Base-by-base conservation (phyloP, 495 filamentous ascomycete genomes). In the Neurospora sp. region DNA sequence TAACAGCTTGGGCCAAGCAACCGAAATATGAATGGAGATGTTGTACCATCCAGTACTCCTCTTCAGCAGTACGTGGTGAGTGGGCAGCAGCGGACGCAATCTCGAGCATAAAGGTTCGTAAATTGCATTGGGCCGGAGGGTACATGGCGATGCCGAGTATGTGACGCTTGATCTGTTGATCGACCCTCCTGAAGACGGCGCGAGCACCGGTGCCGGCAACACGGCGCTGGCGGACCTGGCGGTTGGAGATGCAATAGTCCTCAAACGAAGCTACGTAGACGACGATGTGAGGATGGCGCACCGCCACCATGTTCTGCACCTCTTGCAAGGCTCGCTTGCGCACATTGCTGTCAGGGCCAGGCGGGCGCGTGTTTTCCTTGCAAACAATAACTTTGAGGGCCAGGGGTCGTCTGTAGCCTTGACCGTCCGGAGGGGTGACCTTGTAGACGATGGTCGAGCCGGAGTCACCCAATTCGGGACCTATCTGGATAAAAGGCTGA, bases 81-180 rank as follows among this genome's bases (percentile, higher is more conserved):
- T n/a, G 31, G 35, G 18, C 62, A 27, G 41, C 27, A 37, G 54
- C 44, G 12, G 70, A 66, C 18, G 39, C 73, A 40, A 77, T 69
- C 8, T 80, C 75, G 37, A 76, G 69, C 80, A 81, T 81, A 6
- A 81, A 76, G 3, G 69, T 73, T n/a, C 54, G 73, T 14, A 81
- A 75, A 59, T 81, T 81, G 73, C 76, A 79, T 23, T 73, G 70
- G 2, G 77, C 80, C 0, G 80, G 76, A 12, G 80, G 80, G 59
- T 81, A 81, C 80, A 81, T 81, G 75, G 79, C 80, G 44, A 81
- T 81, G 12, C 75, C 79, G 7, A 81, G 71, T 11, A 81, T 77
- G 71, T 81, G 80, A 69, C 74, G 73, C 69, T 76, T 78, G 75
- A 81, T 77, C 66, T 74, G 73, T 39, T 79, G 69, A 40, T 75